phyloP scores from a whole-genome alignment of 2,329 filamentous ascomycete genomes.

The Aphanocladium album region DNA sequence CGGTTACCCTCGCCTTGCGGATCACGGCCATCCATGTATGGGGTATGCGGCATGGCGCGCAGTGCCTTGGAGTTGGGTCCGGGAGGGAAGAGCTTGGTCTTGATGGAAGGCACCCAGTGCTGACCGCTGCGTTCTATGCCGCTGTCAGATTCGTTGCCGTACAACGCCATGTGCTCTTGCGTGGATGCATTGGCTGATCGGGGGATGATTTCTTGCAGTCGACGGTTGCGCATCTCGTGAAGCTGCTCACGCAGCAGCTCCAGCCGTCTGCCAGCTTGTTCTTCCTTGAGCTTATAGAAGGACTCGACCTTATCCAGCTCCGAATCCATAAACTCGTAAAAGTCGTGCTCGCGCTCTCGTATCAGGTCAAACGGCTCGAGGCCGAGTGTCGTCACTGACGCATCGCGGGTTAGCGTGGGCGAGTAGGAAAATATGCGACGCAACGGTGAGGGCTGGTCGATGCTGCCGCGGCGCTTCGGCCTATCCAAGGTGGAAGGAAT shows the following conservation, averaged over 20 bases:
- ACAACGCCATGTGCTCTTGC: conserved; percentile 31
- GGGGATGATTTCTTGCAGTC: conserved; percentile 56
- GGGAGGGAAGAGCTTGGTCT: conserved; percentile 48
- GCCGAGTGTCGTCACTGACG: conserved; percentile 29
- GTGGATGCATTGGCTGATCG: neutral
- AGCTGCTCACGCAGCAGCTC: conserved; percentile 72
- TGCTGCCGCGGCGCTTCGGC: neutral
- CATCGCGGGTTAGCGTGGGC: conserved; percentile 17
- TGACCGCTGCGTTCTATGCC: conserved; percentile 14
- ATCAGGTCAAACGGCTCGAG: conserved; percentile 54
- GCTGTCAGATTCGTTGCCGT: conserved; percentile 21
- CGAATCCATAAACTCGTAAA: conserved; percentile 76
- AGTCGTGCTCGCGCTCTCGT: conserved; percentile 72
- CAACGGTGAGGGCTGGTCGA: conserved; percentile 26
- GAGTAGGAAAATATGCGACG: conserved; percentile 33
- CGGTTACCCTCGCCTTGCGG: conserved; percentile 30
- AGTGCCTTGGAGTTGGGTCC: conserved; percentile 58
- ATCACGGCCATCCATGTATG: conserved; percentile 30
- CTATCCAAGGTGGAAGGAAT: neutral
- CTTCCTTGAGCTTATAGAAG: conserved; percentile 85
- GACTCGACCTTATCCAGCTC: conserved; percentile 88
- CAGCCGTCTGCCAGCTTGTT: conserved; percentile 72
- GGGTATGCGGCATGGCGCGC: conserved; percentile 49
- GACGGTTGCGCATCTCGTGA: conserved; percentile 84
- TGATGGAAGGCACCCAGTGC: conserved; percentile 49